Evolutionary conservation across 129 eudicot species (phyloP), one percentile per base, ranked within the genome.

Genomic region (Gnaphalium uliginosum): DNA sequence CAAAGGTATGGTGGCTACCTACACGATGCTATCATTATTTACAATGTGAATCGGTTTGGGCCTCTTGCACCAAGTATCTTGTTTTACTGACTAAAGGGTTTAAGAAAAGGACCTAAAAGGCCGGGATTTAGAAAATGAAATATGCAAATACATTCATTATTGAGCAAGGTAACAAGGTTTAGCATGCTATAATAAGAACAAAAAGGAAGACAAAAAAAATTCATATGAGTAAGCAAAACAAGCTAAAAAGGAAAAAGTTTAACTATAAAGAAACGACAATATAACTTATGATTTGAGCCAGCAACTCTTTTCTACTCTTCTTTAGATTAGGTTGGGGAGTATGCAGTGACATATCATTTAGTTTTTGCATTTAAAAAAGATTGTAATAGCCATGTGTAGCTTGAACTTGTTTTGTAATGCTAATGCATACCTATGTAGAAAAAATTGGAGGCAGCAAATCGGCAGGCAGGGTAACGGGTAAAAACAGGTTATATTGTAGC

Each of bases 1-100:
- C 96, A 58, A 89, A 91, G 95, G 97, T 91, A 86, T 80, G 78
- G 4, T 25, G 27, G 29, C 73, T 63, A 43, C 4, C 19, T 43
- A 22, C 23, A 69, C 19, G 15, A 29, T 48, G 59, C 19, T 66
- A 1, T 30, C 26, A 8, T 68, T 13, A 24, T 35, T 27, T 73
- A 68, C 53, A 9, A 1, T n/a, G 19, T 18, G 22, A 21, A 41
- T 51, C 4, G 15, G 21, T 17, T 71, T 14, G 73, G 37, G 41
- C 18, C 27, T 60, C 13, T 26, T 17, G 48, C 57, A 7, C 60
- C 74, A 23, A 41, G 5, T 68, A 22, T 43, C 11, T 39, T 39
- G 6, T 68, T 41, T 18, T 23, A 39, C 15, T 10, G 32, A 10
- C 6, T 8, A 4, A 0, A 22, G n/a, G 21, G 57, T 41, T 22